These are phyloP conservation scores for Phytophthora foliorum DNA, from an alignment of 352 stramenopile species.

Conservation along the genomic window DNA sequence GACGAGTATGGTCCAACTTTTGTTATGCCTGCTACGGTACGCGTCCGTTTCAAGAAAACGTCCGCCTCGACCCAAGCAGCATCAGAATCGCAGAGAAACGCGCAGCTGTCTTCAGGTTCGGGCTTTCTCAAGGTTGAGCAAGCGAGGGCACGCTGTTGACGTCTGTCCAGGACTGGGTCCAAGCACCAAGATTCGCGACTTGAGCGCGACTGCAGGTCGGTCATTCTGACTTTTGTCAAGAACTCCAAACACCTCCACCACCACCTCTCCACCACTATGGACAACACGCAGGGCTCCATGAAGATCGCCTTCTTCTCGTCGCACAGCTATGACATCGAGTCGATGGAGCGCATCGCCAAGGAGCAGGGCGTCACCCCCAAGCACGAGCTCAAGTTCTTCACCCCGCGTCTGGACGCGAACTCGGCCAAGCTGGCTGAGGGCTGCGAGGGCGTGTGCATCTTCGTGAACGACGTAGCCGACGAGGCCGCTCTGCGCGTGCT, in stretches of 20 bases:
- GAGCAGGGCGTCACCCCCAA: conserved; percentile 46
- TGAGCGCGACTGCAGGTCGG: neutral
- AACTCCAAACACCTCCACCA: conserved; percentile 15
- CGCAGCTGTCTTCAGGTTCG: too few species aligned
- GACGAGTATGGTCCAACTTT: too few species aligned
- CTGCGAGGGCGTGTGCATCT: conserved; percentile 78
- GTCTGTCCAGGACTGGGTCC: too few species aligned
- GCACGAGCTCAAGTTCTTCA: conserved; percentile 68
- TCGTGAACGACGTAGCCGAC: conserved; percentile 88
- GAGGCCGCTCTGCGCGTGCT: conserved; percentile 63
- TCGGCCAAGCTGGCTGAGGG: conserved; percentile 61
- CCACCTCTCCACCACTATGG: neutral
- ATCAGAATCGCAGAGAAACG: too few species aligned
- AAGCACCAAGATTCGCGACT: too few species aligned
- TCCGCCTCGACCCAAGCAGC: too few species aligned
- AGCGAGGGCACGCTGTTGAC: too few species aligned
- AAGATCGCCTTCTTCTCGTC: conserved; percentile 83
- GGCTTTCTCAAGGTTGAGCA: too few species aligned
- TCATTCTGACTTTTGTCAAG: conserved; percentile 40
- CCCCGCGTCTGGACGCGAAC: conserved; percentile 53
- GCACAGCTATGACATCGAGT: conserved; percentile 76
- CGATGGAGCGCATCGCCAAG: conserved; percentile 55
- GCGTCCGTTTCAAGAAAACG: too few species aligned
- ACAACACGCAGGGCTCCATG: conserved; percentile 23
- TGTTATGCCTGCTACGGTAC: too few species aligned